These are phyloP conservation scores for Taphrina deformans DNA, from an alignment of 1,139 yeast species.

Conservation along the genomic window DNA sequence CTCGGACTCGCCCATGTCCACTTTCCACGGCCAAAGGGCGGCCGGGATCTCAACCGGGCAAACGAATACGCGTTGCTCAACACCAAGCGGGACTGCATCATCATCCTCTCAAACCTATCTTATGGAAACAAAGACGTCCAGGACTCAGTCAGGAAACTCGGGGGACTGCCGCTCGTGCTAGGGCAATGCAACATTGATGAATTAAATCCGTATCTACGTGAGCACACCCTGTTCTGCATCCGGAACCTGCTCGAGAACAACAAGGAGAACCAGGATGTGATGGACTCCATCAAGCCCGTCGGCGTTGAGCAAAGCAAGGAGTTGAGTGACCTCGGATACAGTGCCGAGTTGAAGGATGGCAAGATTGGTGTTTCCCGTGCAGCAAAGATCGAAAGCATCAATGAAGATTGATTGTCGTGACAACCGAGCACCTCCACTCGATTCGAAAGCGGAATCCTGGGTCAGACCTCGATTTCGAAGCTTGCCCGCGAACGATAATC, in stretches of 20 bases:
- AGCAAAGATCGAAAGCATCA: conserved; percentile 17
- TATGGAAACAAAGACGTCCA: conserved; percentile 47
- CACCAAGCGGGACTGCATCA: conserved; percentile 22
- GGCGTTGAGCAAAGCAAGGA: conserved; percentile 10
- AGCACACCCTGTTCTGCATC: conserved; percentile 76
- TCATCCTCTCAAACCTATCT: conserved; percentile 15
- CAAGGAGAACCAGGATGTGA: conserved; percentile 67
- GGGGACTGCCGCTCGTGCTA: conserved; percentile 69
- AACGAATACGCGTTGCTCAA: not conserved
- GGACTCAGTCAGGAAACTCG: conserved; percentile 62
- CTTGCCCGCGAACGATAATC: conserved; percentile 20
- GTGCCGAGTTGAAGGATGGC: conserved; percentile 20
- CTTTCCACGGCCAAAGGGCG: conserved; percentile 13
- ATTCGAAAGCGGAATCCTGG: not conserved
- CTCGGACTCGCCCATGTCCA: conserved; percentile 20
- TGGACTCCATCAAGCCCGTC: conserved; percentile 48
- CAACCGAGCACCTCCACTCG: not conserved
- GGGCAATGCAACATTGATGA: conserved; percentile 84
- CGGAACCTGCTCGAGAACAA: conserved; percentile 67
- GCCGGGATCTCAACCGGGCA: not conserved
- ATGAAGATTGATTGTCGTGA: conserved; percentile 6
- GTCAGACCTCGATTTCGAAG: conserved; percentile 20
- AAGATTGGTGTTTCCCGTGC: conserved; percentile 4
- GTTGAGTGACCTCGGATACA: conserved; percentile 12
- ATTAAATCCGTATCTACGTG: conserved; percentile 83